These are phyloP conservation scores for Gymnopilus dilepis DNA, from an alignment of 768 basidiomycete genomes.

Conservation along the genomic window DNA sequence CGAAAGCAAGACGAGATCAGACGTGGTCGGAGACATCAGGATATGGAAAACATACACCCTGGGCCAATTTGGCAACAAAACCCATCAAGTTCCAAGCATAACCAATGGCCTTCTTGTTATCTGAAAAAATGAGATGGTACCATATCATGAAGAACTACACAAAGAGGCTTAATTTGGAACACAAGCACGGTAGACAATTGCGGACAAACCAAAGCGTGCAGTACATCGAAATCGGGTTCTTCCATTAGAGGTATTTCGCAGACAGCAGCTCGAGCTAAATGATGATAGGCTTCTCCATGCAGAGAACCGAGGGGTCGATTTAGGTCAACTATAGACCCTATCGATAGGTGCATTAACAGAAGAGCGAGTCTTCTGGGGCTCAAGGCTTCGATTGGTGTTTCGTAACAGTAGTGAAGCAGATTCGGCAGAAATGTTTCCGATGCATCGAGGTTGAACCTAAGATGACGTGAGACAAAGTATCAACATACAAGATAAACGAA, in stretches of 20 bases:
- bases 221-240: constrained; percentile 74
- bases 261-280: constrained; percentile 66
- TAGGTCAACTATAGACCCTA: constrained; percentile 73
- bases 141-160: constrained; percentile 69
- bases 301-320: constrained; percentile 58
- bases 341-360: constrained; percentile 73
- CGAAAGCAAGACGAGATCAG: constrained; percentile 3
- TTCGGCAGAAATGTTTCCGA: constrained; percentile 75
- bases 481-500: constrained; percentile 16
- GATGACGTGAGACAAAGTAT: constrained; percentile 12
- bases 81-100: constrained; percentile 83
- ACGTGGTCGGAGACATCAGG: constrained; percentile 5
- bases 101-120: constrained; percentile 72
- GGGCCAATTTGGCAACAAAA: constrained; percentile 73
- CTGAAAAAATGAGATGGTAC: constrained; percentile 76
- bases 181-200: neutral
- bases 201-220: constrained; percentile 62
- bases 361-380: constrained; percentile 71
- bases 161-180: neutral
- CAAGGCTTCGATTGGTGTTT: constrained; percentile 60
- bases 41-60: constrained; percentile 55
- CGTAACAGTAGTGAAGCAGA: constrained; percentile 71
- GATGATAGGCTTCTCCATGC: constrained; percentile 68
- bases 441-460: constrained; percentile 70
- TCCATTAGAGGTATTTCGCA: constrained; percentile 80